Evolutionary conservation across 139 green algal genomes (phyloP), one percentile per base, ranked within the genome.

Genomic region (Picochlorum costavermella): DNA sequence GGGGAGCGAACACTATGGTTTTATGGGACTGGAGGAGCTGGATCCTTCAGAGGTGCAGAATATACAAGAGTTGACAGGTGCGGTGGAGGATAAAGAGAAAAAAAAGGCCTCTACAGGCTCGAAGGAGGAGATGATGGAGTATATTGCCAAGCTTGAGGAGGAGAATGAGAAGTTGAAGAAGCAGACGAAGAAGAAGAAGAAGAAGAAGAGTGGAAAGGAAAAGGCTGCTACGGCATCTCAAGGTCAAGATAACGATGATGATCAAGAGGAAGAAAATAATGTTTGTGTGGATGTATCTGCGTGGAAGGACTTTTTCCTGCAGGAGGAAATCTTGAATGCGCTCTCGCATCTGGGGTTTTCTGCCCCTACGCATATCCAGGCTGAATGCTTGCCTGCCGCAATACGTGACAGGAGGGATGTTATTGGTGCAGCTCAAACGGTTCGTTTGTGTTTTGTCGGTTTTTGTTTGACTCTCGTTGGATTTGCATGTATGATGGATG

Each of bases 401-500:
- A 78, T 91, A 6, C 67, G 74, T 2, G 80, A 88, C 37, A 63
- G 81, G 0, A 65, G 72, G 1, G 94, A 98, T 70, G 65, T 99
- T 6, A 87, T 99, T 56, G 93, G 93, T 2, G 94, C 94, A 2
- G 93, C 93, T 4, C 88, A 98, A 72, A 98, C 94, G 5, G 76
- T 79, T 30, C 58, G 75, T 5, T 45, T 46, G 14, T 23, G 20
- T 23, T 23, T 23, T 23, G 20, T 23, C 20, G 20, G 20, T 23
- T 23, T 23, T 23, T 23, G 20, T 23, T 40, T 59, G 28, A 25
- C 12, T 59, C 14, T 59, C 33, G 50, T 59, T 2, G 23, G 16
- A 9, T 31, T 12, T 31, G 6, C 60, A 53, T 63, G 33, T 40
- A 82, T 71, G 93, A 92, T 36, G 93, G 31, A n/a, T 59, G 50